These are phyloP conservation scores for Pisolithus marmoratus DNA, from an alignment of 768 basidiomycete species.

Conservation along the genomic window DNA sequence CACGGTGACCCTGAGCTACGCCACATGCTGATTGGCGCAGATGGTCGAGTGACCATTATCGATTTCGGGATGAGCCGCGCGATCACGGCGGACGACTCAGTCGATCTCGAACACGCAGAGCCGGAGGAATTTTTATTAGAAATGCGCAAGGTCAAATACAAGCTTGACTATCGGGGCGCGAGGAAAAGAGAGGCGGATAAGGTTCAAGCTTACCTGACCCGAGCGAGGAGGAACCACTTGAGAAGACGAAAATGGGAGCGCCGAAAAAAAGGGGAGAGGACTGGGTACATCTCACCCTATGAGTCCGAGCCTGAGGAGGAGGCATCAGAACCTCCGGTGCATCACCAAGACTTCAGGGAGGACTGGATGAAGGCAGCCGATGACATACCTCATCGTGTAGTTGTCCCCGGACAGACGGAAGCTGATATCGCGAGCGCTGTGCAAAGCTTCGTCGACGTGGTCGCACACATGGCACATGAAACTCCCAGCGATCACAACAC, in stretches of 20 bases:
- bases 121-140: conserved; percentile 42
- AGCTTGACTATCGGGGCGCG: conserved; percentile 42
- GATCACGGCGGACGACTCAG: conserved; percentile 20
- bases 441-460: conserved; percentile 12
- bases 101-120: conserved; percentile 33
- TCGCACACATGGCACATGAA: conserved; percentile 13
- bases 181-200: conserved; percentile 31
- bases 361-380: conserved; percentile 34
- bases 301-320: conserved; percentile 30
- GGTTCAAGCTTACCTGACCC: conserved; percentile 23
- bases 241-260: conserved; percentile 21
- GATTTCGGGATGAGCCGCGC: conserved; percentile 45
- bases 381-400: conserved; percentile 26
- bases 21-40: conserved; percentile 51
- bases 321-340: conserved; percentile 25
- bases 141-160: conserved; percentile 51
- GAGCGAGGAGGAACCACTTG: conserved; percentile 24
- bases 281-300: conserved; percentile 25
- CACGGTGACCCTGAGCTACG: conserved; percentile 44
- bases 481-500: background rate
- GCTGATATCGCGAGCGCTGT: conserved; percentile 19
- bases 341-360: conserved; percentile 27
- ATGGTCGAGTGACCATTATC: conserved; percentile 47
- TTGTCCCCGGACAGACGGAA: conserved; percentile 32
- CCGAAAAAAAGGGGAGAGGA: conserved; percentile 23